Conservation (phyloP, 495 filamentous ascomycete genomes). For the Lineolata rhizophorae region DNA sequence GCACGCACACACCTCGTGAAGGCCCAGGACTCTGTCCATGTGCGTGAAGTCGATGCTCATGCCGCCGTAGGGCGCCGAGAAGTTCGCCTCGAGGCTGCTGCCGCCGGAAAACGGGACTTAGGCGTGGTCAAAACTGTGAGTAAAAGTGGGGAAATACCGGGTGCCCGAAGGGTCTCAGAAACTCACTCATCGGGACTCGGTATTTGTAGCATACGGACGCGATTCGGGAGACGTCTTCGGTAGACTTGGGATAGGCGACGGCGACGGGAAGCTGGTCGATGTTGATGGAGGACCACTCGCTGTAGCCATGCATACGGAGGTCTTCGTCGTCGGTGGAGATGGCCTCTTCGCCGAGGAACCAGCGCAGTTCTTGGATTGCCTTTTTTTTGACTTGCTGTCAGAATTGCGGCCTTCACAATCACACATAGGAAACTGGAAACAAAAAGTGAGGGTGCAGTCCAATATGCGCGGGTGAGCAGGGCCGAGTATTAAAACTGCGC, state of each 20-base stretch:
- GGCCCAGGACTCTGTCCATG: conserved; percentile 62
- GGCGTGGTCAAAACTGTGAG: no score
- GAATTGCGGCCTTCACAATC: no score
- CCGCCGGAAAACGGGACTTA: conserved; percentile 63
- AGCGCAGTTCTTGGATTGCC: conserved; percentile 18
- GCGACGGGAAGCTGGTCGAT: conserved; percentile 58
- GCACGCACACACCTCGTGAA: conserved; percentile 69
- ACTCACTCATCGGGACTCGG: conserved; percentile 47
- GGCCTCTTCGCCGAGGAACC: conserved; percentile 38
- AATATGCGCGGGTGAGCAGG: no score
- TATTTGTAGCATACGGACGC: conserved; percentile 66
- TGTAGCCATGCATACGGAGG: conserved; percentile 61
- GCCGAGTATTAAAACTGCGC: not conserved
- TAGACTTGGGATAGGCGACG: conserved; percentile 56
- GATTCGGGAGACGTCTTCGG: conserved; percentile 59
- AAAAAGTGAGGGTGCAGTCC: no score
- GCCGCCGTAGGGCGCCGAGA: conserved; percentile 65
- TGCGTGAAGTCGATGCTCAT: conserved; percentile 72
- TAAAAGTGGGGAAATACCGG: not conserved
- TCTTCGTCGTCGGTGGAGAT: conserved; percentile 73
- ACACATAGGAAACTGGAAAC: no score
- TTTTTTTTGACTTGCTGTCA: no score
- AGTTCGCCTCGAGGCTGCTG: conserved; percentile 72
- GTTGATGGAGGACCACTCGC: conserved; percentile 75
- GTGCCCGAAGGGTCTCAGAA: not conserved